These are phyloP conservation scores for Argentina anserina DNA, from an alignment of 306 rosid species.

Conservation along the genomic window DNA sequence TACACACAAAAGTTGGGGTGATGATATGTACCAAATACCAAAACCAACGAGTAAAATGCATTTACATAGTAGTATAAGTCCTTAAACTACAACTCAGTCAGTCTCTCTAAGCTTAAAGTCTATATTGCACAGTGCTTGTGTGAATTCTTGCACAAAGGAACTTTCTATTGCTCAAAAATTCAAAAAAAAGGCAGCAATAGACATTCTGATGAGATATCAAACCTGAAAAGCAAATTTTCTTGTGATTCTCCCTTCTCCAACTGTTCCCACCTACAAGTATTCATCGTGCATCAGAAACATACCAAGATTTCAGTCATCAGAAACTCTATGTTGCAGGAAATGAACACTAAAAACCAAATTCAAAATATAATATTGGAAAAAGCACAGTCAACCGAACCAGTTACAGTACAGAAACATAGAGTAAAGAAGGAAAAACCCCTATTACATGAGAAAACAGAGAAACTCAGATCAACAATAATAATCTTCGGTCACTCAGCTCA, in stretches of 20 bases:
- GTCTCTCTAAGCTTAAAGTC: background rate
- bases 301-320: constrained; percentile 9
- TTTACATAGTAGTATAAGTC: background rate
- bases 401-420: background rate
- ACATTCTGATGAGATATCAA: constrained; percentile 2
- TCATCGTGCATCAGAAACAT: constrained; percentile 13
- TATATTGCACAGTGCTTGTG: background rate
- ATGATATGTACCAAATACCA: background rate
- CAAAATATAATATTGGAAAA: background rate
- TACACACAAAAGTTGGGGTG: constrained; percentile 12
- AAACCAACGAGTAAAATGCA: background rate
- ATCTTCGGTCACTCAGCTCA: background rate
- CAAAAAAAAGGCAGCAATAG: background rate
- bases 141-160: background rate
- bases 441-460: background rate
- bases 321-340: background rate
- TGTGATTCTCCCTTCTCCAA: constrained; percentile 38
- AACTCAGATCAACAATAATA: background rate
- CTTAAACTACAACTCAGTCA: background rate
- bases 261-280: constrained; percentile 34
- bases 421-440: background rate
- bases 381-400: background rate
- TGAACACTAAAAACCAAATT: background rate
- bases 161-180: background rate
- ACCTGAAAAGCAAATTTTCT: constrained; percentile 35